A percentile compares a stretch with the other conserved stretches of the same genome.
These are phyloP conservation scores for Suillus ampliporus DNA, from an alignment of 768 basidiomycete genomes.

Conservation along the genomic window DNA sequence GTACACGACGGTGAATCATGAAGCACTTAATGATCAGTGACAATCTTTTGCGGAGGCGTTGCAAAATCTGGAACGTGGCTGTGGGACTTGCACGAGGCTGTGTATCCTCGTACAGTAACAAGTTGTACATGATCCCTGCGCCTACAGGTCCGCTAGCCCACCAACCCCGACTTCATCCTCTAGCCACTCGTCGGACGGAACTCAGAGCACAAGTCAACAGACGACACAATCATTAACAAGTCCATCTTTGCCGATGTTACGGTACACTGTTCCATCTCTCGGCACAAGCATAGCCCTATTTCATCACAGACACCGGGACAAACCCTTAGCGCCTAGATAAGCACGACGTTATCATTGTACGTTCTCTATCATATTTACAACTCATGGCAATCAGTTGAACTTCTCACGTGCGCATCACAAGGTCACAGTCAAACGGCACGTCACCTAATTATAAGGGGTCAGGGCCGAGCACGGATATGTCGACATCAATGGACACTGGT, in stretches of 20 bases:
- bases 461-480: background rate
- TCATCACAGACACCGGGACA: slow-evolving; percentile 1
- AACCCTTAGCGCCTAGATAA: background rate
- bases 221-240: background rate
- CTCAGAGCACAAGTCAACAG: background rate
- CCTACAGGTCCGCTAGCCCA: background rate
- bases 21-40: too few species aligned
- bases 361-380: slow-evolving; percentile 3
- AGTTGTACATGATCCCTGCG: too few species aligned
- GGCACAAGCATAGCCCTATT: background rate
- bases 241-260: background rate
- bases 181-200: background rate
- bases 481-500: background rate
- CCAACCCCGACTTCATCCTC: background rate
- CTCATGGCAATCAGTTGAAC: background rate
- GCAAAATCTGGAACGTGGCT: too few species aligned
- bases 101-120: too few species aligned
- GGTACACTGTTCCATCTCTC: background rate
- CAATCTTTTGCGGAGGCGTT: too few species aligned
- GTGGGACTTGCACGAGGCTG: too few species aligned
- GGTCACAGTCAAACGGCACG: slow-evolving; percentile 6
- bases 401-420: slow-evolving; percentile 9
- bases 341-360: background rate
- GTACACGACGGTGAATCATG: too few species aligned
- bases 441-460: slow-evolving; percentile 7